phyloP scores from a whole-genome alignment of 352 stramenopile species.

The Phytophthora pseudosyringae region DNA sequence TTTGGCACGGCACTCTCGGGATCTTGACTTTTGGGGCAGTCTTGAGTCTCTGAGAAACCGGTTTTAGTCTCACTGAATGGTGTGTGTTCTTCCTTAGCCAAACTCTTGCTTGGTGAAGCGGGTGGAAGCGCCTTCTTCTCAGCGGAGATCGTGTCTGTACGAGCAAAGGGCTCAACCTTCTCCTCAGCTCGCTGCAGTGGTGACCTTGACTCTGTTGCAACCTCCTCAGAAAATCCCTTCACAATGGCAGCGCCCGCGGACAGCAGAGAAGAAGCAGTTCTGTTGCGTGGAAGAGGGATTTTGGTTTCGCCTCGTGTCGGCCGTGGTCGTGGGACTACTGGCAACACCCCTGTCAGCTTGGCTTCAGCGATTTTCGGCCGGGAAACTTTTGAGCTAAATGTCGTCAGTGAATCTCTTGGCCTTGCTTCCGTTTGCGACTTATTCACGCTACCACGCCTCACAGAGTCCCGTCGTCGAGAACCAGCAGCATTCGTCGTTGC shows the following conservation, averaged over 20 bases:
- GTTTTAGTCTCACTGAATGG: background rate
- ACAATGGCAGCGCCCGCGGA: conserved; percentile 24
- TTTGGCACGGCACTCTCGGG: background rate
- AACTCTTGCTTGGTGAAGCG: background rate
- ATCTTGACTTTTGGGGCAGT: conserved; percentile 2
- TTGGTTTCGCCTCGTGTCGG: conserved; percentile 38
- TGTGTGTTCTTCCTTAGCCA: background rate
- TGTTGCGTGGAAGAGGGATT: conserved; percentile 36
- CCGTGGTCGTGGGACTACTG: conserved; percentile 22
- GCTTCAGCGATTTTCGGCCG: background rate
- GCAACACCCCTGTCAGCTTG: conserved; percentile 3
- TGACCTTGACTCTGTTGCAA: background rate
- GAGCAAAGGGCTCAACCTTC: background rate
- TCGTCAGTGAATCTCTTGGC: background rate
- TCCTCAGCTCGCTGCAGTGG: background rate
- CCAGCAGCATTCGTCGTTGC: background rate
- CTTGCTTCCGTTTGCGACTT: background rate
- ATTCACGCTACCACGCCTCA: background rate
- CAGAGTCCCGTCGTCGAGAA: conserved; percentile 5
- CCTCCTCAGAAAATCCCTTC: background rate
- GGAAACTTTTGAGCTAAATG: background rate
- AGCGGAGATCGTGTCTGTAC: background rate
- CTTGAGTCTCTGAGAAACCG: background rate
- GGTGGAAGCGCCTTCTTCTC: background rate
- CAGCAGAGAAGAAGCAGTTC: conserved; percentile 7